These are phyloP conservation scores for Hebeloma cylindrosporum DNA, from an alignment of 768 basidiomycete species.

Conservation along the genomic window DNA sequence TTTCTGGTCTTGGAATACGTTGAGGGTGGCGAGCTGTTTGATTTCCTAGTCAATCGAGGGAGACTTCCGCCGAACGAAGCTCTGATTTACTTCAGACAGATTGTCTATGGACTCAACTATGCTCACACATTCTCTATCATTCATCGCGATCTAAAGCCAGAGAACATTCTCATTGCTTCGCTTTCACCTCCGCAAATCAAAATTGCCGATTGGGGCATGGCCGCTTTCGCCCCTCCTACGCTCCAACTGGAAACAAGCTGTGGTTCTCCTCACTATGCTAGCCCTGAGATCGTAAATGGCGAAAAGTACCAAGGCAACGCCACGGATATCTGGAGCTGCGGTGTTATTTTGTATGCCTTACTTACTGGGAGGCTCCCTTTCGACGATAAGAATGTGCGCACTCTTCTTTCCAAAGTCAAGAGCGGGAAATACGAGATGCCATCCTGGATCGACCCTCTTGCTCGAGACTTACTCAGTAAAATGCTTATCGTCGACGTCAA, in stretches of 20 bases:
- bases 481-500: conserved; percentile 90
- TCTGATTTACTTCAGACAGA: conserved; percentile 91
- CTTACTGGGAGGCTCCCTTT: conserved; percentile 91
- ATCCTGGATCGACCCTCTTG: conserved; percentile 73
- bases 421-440: conserved; percentile 85
- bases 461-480: conserved; percentile 76
- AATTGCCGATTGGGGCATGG: conserved; percentile 99
- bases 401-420: conserved; percentile 83
- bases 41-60: conserved; percentile 90
- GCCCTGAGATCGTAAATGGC: conserved; percentile 94
- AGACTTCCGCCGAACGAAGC: conserved; percentile 81
- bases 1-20: conserved; percentile 95
- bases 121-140: conserved; percentile 97
- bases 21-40: conserved; percentile 94
- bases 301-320: conserved; percentile 85
- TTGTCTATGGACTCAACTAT: conserved; percentile 93
- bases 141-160: conserved; percentile 97
- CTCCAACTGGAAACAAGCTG: conserved; percentile 91
- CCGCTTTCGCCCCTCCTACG: conserved; percentile 86
- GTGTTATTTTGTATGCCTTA: conserved; percentile 89
- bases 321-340: conserved; percentile 96
- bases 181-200: conserved; percentile 83
- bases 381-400: conserved; percentile 84
- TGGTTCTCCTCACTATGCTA: conserved; percentile 95
- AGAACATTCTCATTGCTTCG: conserved; percentile 91